A percentile compares a stretch with the other conserved stretches of the same genome.
These are phyloP conservation scores for Fusarium poae DNA, from an alignment of 2,329 filamentous ascomycete species.

Conservation along the genomic window DNA sequence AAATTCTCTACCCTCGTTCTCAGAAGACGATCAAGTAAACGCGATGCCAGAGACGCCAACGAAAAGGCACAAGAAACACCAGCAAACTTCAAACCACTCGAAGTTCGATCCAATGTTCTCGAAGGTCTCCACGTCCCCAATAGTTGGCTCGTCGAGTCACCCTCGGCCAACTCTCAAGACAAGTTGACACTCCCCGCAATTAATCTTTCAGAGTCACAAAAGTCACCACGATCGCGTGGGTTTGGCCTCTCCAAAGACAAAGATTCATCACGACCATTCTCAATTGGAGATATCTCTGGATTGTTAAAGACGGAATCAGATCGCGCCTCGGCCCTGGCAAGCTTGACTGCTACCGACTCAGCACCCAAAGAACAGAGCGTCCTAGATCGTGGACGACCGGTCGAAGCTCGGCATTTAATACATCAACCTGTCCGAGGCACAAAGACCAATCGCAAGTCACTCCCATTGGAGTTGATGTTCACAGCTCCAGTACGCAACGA, in stretches of 20 bases:
- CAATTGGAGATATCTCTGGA: slow-evolving; percentile 3
- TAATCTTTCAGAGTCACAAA: slow-evolving; percentile 3
- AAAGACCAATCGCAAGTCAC: slow-evolving; percentile 25
- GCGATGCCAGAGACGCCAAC: slow-evolving; percentile 4
- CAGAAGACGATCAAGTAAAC: slow-evolving; percentile 20
- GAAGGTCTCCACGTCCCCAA: slow-evolving; percentile 23
- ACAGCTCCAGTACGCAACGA: slow-evolving; percentile 10
- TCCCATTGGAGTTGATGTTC: slow-evolving; percentile 25
- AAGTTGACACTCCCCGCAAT: slow-evolving; percentile 15
- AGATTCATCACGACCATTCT: slow-evolving; percentile 4
- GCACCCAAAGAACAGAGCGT: slow-evolving; percentile 1
- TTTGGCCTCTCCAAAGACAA: not conserved
- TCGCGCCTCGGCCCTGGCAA: slow-evolving; percentile 9
- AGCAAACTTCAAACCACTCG: slow-evolving; percentile 16
- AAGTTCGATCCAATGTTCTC: slow-evolving; percentile 24
- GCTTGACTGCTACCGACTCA: not conserved
- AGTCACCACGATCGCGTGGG: not conserved
- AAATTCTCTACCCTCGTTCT: slow-evolving; percentile 22
- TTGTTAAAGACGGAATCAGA: slow-evolving; percentile 11
- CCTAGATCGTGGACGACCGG: slow-evolving; percentile 22
- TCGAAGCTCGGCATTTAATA: slow-evolving; percentile 30
- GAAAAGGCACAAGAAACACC: not conserved
- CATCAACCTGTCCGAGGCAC: slow-evolving; percentile 11
- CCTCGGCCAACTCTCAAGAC: not conserved
- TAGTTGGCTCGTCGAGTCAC: slow-evolving; percentile 22